Percentiles rank a stretch among this genome's conserved stretches.
Conservation (phyloP, 2,329 filamentous ascomycete genomes). For the Emydomyces testavorans region DNA sequence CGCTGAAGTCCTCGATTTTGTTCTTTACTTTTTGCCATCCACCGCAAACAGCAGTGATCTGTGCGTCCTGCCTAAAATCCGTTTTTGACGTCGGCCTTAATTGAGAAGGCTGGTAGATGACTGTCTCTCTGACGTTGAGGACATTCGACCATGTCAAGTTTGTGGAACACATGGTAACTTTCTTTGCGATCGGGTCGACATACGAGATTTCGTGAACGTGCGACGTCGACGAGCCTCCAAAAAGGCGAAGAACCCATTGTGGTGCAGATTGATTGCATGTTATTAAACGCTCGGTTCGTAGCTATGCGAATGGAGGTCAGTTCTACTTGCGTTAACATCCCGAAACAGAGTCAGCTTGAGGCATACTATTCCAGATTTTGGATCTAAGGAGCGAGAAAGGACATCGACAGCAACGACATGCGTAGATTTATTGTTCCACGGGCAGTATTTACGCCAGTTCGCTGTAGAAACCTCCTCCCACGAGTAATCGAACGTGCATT, state of each 20-base stretch:
- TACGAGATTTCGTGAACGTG: constrained; percentile 94
- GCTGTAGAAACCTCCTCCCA: constrained; percentile 96
- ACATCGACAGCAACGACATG: constrained; percentile 96
- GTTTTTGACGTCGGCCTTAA: constrained; percentile 48
- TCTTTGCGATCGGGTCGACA: constrained; percentile 70
- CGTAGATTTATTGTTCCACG: constrained; percentile 97
- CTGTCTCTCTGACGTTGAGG: constrained; percentile 83
- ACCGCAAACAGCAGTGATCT: constrained; percentile 87
- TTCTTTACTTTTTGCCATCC: constrained; percentile 97
- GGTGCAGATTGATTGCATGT: constrained; percentile 40
- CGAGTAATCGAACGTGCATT: constrained; percentile 87
- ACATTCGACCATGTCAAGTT: constrained; percentile 91
- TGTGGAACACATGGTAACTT: constrained; percentile 90
- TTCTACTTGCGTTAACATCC: neutral
- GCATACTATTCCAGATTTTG: constrained; percentile 54
- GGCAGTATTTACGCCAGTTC: constrained; percentile 98
- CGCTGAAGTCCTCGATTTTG: constrained; percentile 83
- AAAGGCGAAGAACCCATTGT: constrained; percentile 55
- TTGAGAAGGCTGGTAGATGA: constrained; percentile 61
- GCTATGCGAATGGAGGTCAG: constrained; percentile 30
- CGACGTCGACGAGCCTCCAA: constrained; percentile 69
- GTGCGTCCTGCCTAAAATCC: constrained; percentile 75
- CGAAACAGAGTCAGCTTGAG: constrained; percentile 4
- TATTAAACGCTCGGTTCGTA: constrained; percentile 58
- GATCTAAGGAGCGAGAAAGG: constrained; percentile 58